A percentile compares a stretch with the other conserved stretches of the same genome.
Conservation (phyloP, 2,329 filamentous ascomycete genomes). For the Clarireedia sp. region DNA sequence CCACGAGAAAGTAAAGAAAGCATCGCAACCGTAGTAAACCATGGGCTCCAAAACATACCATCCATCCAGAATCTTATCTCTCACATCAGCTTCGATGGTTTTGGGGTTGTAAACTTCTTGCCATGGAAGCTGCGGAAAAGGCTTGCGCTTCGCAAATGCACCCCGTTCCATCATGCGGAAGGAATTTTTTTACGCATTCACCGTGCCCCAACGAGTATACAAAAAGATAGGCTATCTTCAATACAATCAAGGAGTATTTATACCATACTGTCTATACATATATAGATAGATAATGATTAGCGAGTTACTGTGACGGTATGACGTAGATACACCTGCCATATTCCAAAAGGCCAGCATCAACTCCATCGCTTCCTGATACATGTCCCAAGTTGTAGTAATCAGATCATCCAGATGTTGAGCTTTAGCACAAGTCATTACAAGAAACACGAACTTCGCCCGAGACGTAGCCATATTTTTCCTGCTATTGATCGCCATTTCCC, state of each 20-base stretch:
- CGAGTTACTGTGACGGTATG: slow-evolving; percentile 90
- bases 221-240: slow-evolving; percentile 68
- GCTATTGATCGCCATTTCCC: no score
- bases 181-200: slow-evolving; percentile 89
- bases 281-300: slow-evolving; percentile 65
- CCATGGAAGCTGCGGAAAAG: slow-evolving; percentile 89
- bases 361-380: slow-evolving; percentile 94
- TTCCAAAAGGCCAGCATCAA: slow-evolving; percentile 99
- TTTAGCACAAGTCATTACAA: slow-evolving; percentile 84
- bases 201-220: slow-evolving; percentile 89
- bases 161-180: slow-evolving; percentile 77
- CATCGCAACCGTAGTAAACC: slow-evolving; percentile 73
- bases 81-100: slow-evolving; percentile 63
- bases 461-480: slow-evolving; percentile 78
- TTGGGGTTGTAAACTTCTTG: slow-evolving; percentile 73
- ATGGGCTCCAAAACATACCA: slow-evolving; percentile 79
- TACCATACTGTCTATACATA: slow-evolving; percentile 84
- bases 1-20: slow-evolving; percentile 71
- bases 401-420: slow-evolving; percentile 86
- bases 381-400: slow-evolving; percentile 87
- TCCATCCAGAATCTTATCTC: slow-evolving; percentile 74
- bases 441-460: slow-evolving; percentile 75
- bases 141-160: slow-evolving; percentile 59
- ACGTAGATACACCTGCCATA: slow-evolving; percentile 78
- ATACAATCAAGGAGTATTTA: slow-evolving; percentile 51